phyloP scores from a whole-genome alignment of 2,329 filamentous ascomycete genomes.

The Botrytis fragariae region DNA sequence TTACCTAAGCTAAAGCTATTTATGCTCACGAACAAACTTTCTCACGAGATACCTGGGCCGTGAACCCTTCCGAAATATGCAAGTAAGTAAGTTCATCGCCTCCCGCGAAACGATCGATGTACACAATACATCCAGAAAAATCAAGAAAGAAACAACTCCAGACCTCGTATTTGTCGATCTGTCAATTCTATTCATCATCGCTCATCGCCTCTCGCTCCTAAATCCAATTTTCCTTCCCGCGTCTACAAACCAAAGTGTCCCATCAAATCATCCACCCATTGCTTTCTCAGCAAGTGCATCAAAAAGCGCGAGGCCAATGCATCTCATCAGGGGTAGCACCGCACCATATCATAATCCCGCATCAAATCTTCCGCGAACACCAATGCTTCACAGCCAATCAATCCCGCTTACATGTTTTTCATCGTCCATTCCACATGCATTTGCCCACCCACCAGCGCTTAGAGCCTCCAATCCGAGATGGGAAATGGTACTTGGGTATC shows the following conservation, averaged over 20 bases:
- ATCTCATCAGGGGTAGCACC: slow-evolving; percentile 3
- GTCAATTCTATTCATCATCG: background rate
- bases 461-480: background rate
- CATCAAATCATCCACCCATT: background rate
- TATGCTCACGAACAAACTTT: background rate
- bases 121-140: background rate
- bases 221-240: background rate
- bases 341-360: background rate
- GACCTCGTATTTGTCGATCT: slow-evolving; percentile 1
- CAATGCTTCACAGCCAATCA: background rate
- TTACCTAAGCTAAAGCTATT: background rate
- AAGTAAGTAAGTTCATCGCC: background rate
- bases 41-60: background rate
- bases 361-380: background rate
- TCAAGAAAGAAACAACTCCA: background rate
- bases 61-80: background rate
- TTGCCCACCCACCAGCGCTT: background rate
- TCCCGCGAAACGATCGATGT: background rate
- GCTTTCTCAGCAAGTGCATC: background rate
- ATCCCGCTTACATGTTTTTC: background rate
- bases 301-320: slow-evolving; percentile 8
- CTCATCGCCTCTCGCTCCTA: background rate
- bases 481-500: background rate
- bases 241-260: background rate
- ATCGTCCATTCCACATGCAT: background rate